A percentile compares a stretch with the other conserved stretches of the same genome.
phyloP scores from a whole-genome alignment of 768 basidiomycete species.

The Lanmaoa pseudosensibilis region DNA sequence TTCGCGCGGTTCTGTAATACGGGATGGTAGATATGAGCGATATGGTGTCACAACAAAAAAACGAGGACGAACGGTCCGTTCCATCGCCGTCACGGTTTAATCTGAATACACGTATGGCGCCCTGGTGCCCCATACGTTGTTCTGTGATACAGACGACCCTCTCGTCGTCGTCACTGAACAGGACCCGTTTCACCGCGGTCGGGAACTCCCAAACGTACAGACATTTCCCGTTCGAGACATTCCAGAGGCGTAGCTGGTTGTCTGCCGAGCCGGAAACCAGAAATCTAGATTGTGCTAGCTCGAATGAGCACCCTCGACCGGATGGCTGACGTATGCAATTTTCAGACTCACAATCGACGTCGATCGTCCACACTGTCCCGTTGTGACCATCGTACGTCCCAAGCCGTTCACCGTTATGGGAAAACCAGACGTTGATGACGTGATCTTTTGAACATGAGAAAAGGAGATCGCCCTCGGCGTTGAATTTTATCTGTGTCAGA shows the following conservation, averaged over 20 bases:
- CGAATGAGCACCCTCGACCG: background rate
- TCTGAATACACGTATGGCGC: conserved; percentile 86
- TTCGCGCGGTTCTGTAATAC: conserved; percentile 64
- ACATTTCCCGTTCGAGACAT: conserved; percentile 85
- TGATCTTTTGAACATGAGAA: conserved; percentile 97
- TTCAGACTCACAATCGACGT: conserved; percentile 80
- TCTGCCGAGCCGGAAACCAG: conserved; percentile 93
- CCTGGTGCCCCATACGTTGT: conserved; percentile 92
- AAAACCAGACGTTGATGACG: conserved; percentile 94
- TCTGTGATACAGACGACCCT: conserved; percentile 93
- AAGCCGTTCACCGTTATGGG: conserved; percentile 94
- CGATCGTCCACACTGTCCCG: conserved; percentile 95
- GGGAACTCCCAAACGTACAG: conserved; percentile 97
- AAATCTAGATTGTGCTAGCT: conserved; percentile 74
- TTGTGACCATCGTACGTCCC: conserved; percentile 98
- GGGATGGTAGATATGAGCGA: conserved; percentile 2
- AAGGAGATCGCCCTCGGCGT: conserved; percentile 91
- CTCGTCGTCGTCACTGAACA: conserved; percentile 83
- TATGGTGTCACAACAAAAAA: background rate
- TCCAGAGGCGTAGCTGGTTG: conserved; percentile 90
- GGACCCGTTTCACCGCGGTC: conserved; percentile 94
- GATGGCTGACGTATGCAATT: background rate
- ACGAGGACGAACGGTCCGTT: conserved; percentile 62
- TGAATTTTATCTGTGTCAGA: conserved; percentile 97
- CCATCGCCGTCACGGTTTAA: conserved; percentile 84